phyloP scores from a whole-genome alignment of 1,284 basidiomycete species.

The Wolfiporia cocos region DNA sequence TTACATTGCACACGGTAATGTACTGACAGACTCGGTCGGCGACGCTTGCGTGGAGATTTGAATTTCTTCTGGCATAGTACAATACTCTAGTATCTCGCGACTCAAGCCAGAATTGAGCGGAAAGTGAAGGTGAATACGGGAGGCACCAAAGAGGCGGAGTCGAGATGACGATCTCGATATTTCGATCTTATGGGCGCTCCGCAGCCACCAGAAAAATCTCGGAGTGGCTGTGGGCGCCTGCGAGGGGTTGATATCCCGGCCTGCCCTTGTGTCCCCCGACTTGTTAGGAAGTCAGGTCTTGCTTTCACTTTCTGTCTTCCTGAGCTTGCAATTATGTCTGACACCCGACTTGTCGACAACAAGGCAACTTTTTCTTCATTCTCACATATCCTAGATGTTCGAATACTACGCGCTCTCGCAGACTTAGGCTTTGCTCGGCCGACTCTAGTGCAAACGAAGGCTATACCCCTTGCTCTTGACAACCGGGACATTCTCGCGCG shows the following conservation, averaged over 20 bases:
- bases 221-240: too few relatives aligned
- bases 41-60: not conserved
- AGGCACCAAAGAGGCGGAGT: too few relatives aligned
- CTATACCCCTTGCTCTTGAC: conserved; percentile 85
- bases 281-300: too few relatives aligned
- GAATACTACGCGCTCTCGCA: conserved; percentile 74
- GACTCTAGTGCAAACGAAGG: conserved; percentile 76
- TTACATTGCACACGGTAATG: conserved; percentile 32
- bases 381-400: conserved; percentile 68
- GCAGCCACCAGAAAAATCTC: too few relatives aligned
- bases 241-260: too few relatives aligned
- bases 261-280: too few relatives aligned
- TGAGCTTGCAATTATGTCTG: conserved; percentile 17
- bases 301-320: too few relatives aligned
- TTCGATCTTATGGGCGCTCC: too few relatives aligned
- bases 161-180: too few relatives aligned
- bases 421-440: conserved; percentile 80
- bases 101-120: not conserved
- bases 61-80: not conserved
- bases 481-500: conserved; percentile 90
- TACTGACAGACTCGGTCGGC: conserved; percentile 2
- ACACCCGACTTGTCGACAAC: conserved; percentile 42
- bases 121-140: too few relatives aligned
- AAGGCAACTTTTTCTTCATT: conserved; percentile 61
- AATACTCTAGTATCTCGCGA: not conserved